phyloP scores from a whole-genome alignment of 805 yeast species.

The Lipomyces sp. region DNA sequence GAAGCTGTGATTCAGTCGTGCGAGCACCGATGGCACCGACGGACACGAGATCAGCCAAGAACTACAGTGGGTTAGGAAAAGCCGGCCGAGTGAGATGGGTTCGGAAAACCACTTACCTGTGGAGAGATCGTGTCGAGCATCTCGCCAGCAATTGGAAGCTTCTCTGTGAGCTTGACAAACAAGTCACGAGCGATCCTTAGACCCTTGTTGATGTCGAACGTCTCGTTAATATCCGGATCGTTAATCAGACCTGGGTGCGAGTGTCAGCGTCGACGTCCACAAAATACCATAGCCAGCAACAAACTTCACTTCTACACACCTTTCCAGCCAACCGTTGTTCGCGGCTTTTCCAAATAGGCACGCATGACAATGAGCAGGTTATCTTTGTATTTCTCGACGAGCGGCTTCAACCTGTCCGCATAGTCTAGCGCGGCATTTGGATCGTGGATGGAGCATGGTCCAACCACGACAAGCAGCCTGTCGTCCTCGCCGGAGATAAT shows the following conservation, averaged over 20 bases:
- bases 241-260: slow-evolving; percentile 63
- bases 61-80: slow-evolving; percentile 46
- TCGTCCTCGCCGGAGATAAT: slow-evolving; percentile 82
- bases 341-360: slow-evolving; percentile 95
- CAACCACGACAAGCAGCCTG: slow-evolving; percentile 82
- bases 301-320: too few species aligned
- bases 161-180: slow-evolving; percentile 76
- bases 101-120: too few species aligned
- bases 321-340: slow-evolving; percentile 99
- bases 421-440: slow-evolving; percentile 89
- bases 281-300: background rate
- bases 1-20: slow-evolving; percentile 96
- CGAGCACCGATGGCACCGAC: slow-evolving; percentile 99
- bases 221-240: slow-evolving; percentile 92
- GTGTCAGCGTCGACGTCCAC: background rate
- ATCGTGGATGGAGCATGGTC: slow-evolving; percentile 97
- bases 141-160: slow-evolving; percentile 91
- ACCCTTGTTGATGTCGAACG: slow-evolving; percentile 94
- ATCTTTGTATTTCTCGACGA: slow-evolving; percentile 60
- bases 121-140: slow-evolving; percentile 98
- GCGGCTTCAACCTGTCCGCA: slow-evolving; percentile 58
- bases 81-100: background rate
- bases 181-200: slow-evolving; percentile 81
- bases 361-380: slow-evolving; percentile 91
- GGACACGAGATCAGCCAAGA: slow-evolving; percentile 85